Evolutionary conservation across 805 yeast genomes (phyloP), one percentile per base, ranked within the genome.

Genomic region (Candida anglica): DNA sequence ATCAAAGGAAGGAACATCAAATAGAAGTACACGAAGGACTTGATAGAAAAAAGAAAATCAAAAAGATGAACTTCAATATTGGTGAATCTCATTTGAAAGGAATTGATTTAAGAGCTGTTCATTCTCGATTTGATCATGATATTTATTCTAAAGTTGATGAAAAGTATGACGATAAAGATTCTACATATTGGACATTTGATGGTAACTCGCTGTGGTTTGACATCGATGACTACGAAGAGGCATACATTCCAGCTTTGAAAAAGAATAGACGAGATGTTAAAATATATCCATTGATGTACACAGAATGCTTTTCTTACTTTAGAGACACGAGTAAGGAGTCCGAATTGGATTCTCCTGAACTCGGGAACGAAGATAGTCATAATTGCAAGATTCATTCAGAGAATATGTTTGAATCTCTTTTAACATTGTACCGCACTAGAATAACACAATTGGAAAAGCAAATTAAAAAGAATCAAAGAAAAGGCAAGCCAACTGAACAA

Each of bases 241-340:
- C 78, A 1, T 73, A 68, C 32, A 46, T 63, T 6, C 63, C 75
- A 0, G 47, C 69, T 3, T 39, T 71, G 6, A 48, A 52, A 7
- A 52, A 56, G 1, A 53, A 55, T 32, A 47, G 56, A 3, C 64
- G 80, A 38, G 27, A 46, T 9, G 65, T 86, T 30, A 62, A 58
- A 10, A 72, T 81, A 2, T 49, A 62, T 27, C 91, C 95, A 2
- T 57, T 88, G 41, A 47, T 86, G 45, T 77, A 63, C 53, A 68
- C 94, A 0, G 85, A 91, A 4, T 63, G 76, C 28, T 81, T 88
- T 50, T 66, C 81, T 3, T 89, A 86, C 52, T 61, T 73, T 40
- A 69, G 91, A 31, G 78, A 81, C 41, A 78, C 86, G 16, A 27
- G 30, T 27, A 30, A 30, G 2, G 69, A 35, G 6, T 41, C 39